Evolutionary conservation across 352 stramenopile genomes (phyloP), one percentile per base, ranked within the genome.

Genomic region (Aphanomyces astaci): DNA sequence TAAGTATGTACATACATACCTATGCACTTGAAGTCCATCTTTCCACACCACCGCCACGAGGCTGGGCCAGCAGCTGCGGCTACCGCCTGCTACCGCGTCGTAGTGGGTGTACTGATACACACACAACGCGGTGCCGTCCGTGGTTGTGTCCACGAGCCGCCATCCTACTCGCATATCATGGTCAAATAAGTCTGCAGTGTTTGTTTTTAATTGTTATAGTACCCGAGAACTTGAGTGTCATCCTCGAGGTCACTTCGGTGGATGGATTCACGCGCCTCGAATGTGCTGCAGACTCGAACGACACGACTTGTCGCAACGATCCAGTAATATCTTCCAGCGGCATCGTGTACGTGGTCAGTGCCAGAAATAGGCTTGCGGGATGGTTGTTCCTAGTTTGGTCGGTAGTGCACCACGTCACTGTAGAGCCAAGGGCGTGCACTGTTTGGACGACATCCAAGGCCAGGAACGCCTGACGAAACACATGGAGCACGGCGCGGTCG

Each of bases 11-110:
- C 28, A 13, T 13, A 45, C 11, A 4, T 28, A 68, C 62, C 62
- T 51, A 9, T 52, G 46, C 19, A 68, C 40, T 43, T 59, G 10
- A 15, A 68, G 62, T 5, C 62, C 62, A 36, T 51, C 62, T 2
- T 45, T 59, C 62, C 62, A 68, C 10, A 68, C 62, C 17, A 68
- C 11, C 15, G 62, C 62, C 4, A 68, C n/a, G 5, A 68, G 46
- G 15, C 27, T 60, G 10, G n/a, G 25, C 7, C 36, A 43, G 36
- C 36, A 43, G 36, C 36, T 43, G 15, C 36, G 7, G 36, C 15
- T 43, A 7, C 7, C 7, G 7, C 15, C 7, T 15, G 36, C 36
- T 15, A 43, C 36, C 15, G 36, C 32, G 40, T 22, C 31, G 40
- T 51, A 9, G 24, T 59, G n/a, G 19, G 36, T 4, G 49, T 33